These are phyloP conservation scores for Geotrichum klebahnii DNA, from an alignment of 1,139 yeast genomes.

Conservation along the genomic window DNA sequence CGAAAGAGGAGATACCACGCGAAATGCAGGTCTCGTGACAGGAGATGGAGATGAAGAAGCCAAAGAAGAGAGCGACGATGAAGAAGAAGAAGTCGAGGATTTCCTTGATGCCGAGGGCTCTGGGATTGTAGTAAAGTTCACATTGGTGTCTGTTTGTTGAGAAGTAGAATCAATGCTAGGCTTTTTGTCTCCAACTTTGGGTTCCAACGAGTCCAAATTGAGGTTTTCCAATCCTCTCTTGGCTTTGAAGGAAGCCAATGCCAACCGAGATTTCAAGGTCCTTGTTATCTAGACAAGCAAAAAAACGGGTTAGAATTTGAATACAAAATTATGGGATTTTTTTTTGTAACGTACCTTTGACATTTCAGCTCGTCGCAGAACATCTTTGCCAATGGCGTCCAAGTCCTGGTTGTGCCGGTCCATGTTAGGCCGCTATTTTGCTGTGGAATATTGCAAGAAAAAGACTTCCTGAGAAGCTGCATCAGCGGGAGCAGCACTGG, in stretches of 20 bases:
- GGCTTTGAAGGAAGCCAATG: slow-evolving; percentile 43
- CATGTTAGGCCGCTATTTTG: slow-evolving; percentile 1
- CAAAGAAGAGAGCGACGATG: slow-evolving; percentile 2
- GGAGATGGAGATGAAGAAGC: slow-evolving; percentile 4
- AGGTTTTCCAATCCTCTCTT: slow-evolving; percentile 42
- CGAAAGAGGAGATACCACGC: slow-evolving; percentile 5
- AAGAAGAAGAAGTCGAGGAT: not conserved
- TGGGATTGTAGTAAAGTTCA: not conserved
- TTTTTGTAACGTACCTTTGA: slow-evolving; percentile 38
- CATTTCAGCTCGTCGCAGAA: slow-evolving; percentile 42
- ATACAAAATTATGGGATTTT: slow-evolving; percentile 15
- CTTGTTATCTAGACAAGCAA: slow-evolving; percentile 35
- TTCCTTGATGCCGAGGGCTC: not conserved
- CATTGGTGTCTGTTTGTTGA: not conserved
- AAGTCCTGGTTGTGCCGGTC: slow-evolving; percentile 8
- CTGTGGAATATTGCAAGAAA: not conserved
- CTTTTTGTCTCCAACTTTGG: slow-evolving; percentile 27
- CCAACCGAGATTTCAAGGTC: slow-evolving; percentile 41
- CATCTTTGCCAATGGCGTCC: slow-evolving; percentile 23
- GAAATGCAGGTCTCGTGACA: not conserved
- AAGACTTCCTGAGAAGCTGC: not conserved
- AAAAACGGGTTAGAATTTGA: slow-evolving; percentile 3
- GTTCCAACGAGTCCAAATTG: slow-evolving; percentile 39
- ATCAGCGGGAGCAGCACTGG: not conserved
- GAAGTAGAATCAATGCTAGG: not conserved